Evolutionary conservation across 1,284 basidiomycete genomes (phyloP), one percentile per base, ranked within the genome.

Genomic region (Fomitopsis palustris): DNA sequence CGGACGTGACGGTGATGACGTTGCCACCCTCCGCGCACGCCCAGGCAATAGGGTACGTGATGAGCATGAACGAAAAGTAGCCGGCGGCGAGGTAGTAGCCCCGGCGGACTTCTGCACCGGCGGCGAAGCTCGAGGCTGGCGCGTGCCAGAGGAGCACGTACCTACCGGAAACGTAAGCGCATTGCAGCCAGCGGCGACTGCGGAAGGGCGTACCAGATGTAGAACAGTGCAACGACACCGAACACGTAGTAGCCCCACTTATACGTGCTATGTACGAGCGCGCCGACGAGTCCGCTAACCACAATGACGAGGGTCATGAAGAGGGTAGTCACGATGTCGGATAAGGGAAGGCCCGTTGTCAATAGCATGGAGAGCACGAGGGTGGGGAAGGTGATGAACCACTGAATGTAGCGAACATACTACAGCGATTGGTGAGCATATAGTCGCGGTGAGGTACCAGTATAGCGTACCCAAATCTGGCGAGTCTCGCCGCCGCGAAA

Each of bases 331-430:
- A 87, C 75, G 64, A 86, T 79, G 65, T 81, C 78, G 38, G 78
- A 77, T 9, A 83, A 72, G 7, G 83, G 77, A 42, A 85, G 70
- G 9, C 77, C 80, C 33, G 82, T 81, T 33, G 79, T 73, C 60
- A 85, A 72, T 23, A 87, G 70, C 53, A 75, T 73, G 55, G 85
- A 75, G 6, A 87, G 74, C 8, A 86, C 66, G n/a, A 83, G 69
- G 31, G 31, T 52, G 3, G 86, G 86, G 16, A 81, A 81, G 54
- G 79, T 84, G 73, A 85, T 78, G 61, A 78, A 77, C 79, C 81
- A 84, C 65, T 81, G 79, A 65, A 85, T 84, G 68, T 84, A 85
- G 47, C 82, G 75, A 0, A 75, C 77, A 65, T 69, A 79, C 78
- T 79, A 45, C 19, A 14, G 17, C 16, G 33, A 35, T 21, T 21